These are phyloP conservation scores for Curvularia lunata DNA, from an alignment of 2,329 filamentous ascomycete genomes.

Conservation along the genomic window DNA sequence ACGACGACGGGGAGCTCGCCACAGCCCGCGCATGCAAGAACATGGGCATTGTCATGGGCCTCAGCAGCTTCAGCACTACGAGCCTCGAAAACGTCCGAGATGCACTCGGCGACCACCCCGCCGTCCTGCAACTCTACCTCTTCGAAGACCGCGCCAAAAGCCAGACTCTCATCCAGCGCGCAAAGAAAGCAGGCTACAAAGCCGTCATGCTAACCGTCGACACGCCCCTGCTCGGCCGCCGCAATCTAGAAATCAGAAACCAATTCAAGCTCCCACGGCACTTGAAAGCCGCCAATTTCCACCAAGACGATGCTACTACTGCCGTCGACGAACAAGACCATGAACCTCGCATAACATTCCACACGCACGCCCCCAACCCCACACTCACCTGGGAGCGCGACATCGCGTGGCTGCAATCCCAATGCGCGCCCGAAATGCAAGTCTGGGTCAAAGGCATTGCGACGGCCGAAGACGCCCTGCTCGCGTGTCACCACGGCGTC, in stretches of 20 bases:
- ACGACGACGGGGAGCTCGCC: slow-evolving; percentile 53
- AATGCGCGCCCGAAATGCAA: slow-evolving; percentile 32
- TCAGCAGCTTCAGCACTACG: slow-evolving; percentile 50
- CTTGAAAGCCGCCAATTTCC: slow-evolving; percentile 32
- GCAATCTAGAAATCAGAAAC: slow-evolving; percentile 36
- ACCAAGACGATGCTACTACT: background rate
- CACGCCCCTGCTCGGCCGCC: slow-evolving; percentile 31
- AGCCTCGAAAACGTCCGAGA: slow-evolving; percentile 56
- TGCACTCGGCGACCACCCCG: slow-evolving; percentile 45
- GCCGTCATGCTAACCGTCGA: slow-evolving; percentile 37
- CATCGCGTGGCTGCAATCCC: slow-evolving; percentile 29
- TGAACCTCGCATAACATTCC: slow-evolving; percentile 19
- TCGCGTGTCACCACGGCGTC: slow-evolving; percentile 52
- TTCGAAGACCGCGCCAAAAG: slow-evolving; percentile 38
- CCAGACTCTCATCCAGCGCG: slow-evolving; percentile 29
- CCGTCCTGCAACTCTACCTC: slow-evolving; percentile 54
- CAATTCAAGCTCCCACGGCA: slow-evolving; percentile 35
- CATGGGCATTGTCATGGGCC: slow-evolving; percentile 47
- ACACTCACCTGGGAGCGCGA: slow-evolving; percentile 35
- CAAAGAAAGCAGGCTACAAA: slow-evolving; percentile 35
- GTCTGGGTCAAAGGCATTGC: slow-evolving; percentile 55
- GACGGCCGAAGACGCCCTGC: slow-evolving; percentile 50
- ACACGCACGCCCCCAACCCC: slow-evolving; percentile 31
- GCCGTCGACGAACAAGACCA: background rate
- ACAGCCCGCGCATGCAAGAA: slow-evolving; percentile 51